Evolutionary conservation across 164 flowering plant species (phyloP).

Genomic region (Berberis thunbergii): DNA sequence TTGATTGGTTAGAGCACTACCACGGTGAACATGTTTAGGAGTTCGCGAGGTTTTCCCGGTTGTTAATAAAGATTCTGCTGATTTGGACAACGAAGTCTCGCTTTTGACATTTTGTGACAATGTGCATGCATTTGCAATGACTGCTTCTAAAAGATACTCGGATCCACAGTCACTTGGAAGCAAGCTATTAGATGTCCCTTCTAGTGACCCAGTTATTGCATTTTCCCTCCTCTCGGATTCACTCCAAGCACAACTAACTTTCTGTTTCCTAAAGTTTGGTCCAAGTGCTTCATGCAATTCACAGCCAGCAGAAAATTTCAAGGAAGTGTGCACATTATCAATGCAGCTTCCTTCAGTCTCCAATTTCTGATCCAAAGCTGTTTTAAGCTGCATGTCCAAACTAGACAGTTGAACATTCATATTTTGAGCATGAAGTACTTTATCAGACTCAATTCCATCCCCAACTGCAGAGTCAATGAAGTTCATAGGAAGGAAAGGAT

Average conservation of each 20-base stretch:
- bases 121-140: slow-evolving; percentile 36
- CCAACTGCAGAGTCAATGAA: slow-evolving; percentile 12
- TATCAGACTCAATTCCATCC: slow-evolving; percentile 14
- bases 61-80: slow-evolving; percentile 37
- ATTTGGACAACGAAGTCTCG: slow-evolving; percentile 28
- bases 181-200: slow-evolving; percentile 27
- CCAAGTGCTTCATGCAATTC: slow-evolving; percentile 76
- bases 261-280: slow-evolving; percentile 33
- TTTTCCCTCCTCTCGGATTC: slow-evolving; percentile 22
- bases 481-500: slow-evolving; percentile 13
- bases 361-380: slow-evolving; percentile 12
- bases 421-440: slow-evolving; percentile 10
- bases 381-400: slow-evolving; percentile 19
- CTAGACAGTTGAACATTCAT: slow-evolving; percentile 13
- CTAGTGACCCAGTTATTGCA: slow-evolving; percentile 23
- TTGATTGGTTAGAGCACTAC: slow-evolving; percentile 22
- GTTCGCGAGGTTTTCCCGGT: slow-evolving; percentile 31
- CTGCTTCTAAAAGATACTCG: slow-evolving; percentile 61
- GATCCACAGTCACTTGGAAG: slow-evolving; percentile 24
- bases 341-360: slow-evolving; percentile 18
- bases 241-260: slow-evolving; percentile 16
- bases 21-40: slow-evolving; percentile 19
- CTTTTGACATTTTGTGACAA: slow-evolving; percentile 24
- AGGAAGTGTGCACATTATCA: slow-evolving; percentile 18
- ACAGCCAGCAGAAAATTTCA: slow-evolving; percentile 42